Base-by-base conservation (phyloP, 2,329 filamentous ascomycete species). In the Colletotrichum tamarilloi region DNA sequence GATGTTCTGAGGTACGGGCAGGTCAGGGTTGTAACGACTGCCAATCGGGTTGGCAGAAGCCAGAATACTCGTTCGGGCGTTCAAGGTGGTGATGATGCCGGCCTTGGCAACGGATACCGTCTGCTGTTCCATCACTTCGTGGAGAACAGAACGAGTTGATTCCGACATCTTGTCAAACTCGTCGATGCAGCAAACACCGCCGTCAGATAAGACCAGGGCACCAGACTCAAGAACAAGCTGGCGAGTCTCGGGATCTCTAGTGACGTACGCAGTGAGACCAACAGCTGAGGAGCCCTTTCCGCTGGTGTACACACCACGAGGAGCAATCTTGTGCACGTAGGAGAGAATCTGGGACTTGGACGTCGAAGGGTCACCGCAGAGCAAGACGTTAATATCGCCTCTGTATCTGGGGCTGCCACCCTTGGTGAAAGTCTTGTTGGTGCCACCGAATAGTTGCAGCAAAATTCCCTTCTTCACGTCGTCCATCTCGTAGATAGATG, bases 401-500 rank as follows among this genome's bases (percentile, higher is more conserved):
- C 97, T 91, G 82, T 99, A 99, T 78, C 93, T 95, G 7, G 97
- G 97, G 79, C 94, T 98, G 71, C 95, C 97, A 68, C 97, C 97
- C 83, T 98, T 98, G 72, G 97, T 91, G 82, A 99, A 99, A 1
- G 94, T 94, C 85, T 99, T 99, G 87, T 99, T 99, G 42, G 97
- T 98, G 69, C 97, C 97, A 49, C 97, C 96, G 81, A 99, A 99
- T 53, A 99, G 90, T 80, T 99, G 97, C 4, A 99, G 91, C 12
- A 99, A 87, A 74, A 99, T 98, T 12, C 97, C 97, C 85, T 99
- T 99, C 88, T 99, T 99, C 60, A 98, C 95, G 79, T 99, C 97
- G 77, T 99, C 97, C 92, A 97, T 94, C 83, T 99, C 97, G 85
- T 97, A 98, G 79, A 99, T 93, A 73, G 95, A 98, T 16, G 97